Evolutionary conservation across 2,329 filamentous ascomycete genomes (phyloP).

Genomic region (Thyridium curvatum): DNA sequence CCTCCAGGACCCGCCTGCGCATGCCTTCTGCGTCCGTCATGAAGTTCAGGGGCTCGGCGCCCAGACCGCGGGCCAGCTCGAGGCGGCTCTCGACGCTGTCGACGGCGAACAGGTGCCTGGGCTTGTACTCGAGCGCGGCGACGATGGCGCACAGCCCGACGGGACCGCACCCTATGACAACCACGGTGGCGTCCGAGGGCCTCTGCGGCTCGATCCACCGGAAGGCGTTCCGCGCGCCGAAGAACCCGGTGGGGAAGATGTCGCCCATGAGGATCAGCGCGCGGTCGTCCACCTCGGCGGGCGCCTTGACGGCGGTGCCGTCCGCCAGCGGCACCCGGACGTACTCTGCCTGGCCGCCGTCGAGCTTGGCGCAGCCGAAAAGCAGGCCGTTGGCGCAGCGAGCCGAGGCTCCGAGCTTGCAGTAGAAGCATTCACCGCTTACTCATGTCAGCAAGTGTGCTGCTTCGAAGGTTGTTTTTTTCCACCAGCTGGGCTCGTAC

Average conservation of each 20-base stretch:
- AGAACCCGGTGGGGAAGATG: slow-evolving; percentile 85
- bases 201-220: slow-evolving; percentile 41
- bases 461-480: background rate
- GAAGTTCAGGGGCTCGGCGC: slow-evolving; percentile 81
- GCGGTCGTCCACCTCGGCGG: slow-evolving; percentile 63
- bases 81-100: slow-evolving; percentile 73
- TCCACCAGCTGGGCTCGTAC: slow-evolving; percentile 45
- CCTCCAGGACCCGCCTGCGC: slow-evolving; percentile 62
- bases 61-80: slow-evolving; percentile 64
- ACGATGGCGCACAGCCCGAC: slow-evolving; percentile 81
- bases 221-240: slow-evolving; percentile 75
- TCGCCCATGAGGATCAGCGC: slow-evolving; percentile 84
- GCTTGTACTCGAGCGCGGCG: slow-evolving; percentile 68
- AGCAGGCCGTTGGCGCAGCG: slow-evolving; percentile 66
- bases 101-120: slow-evolving; percentile 70
- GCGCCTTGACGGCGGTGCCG: slow-evolving; percentile 70
- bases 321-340: slow-evolving; percentile 78
- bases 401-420: slow-evolving; percentile 67
- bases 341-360: slow-evolving; percentile 78
- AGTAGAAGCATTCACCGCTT: slow-evolving; percentile 76
- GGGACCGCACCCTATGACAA: slow-evolving; percentile 79
- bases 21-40: slow-evolving; percentile 58
- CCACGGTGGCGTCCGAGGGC: slow-evolving; percentile 58
- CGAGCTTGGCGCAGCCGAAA: slow-evolving; percentile 63
- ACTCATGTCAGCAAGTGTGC: background rate